Evolutionary conservation across 768 basidiomycete genomes (phyloP), one percentile per base, ranked within the genome.

Genomic region (Strobilomyces dryophilus): DNA sequence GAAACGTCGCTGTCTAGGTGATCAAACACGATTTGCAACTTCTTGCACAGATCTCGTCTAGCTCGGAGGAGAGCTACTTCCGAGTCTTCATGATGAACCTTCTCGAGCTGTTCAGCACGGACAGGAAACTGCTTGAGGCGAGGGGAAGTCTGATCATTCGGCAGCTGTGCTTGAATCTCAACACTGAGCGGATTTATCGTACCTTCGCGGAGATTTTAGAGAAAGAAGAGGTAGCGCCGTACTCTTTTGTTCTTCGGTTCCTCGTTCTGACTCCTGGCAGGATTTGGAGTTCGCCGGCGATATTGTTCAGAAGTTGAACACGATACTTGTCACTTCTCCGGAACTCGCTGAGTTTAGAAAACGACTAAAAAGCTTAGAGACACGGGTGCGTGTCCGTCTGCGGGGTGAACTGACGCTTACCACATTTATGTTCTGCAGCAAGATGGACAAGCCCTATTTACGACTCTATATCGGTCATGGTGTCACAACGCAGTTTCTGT

Each of bases 401-500:
- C 35, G 39, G 17, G 12, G 6, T 27, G 47, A 39, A 18, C 51
- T 39, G 14, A 21, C 11, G n/a, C 46, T 58, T 37, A 65, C 35
- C 21, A 0, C 6, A 35, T 40, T 17, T 3, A 9, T 32, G 17
- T 42, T 39, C 11, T 42, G 24, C 32, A 87, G 84, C 86, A 95
- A 89, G 97, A 99, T 59, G 95, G 95, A 3, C 97, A 98, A 72
- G 90, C 90, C 15, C 69, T 99, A 20, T 99, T 98, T 67, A 91
- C 89, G 11, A 91, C 89, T 0, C 74, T 99, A 4, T 99, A 99
- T 63, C 81, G 92, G 18, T 98, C 94, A 18, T 99, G 97, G 97
- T 98, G 94, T 67, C 97, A 99, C 62, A 98, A 98, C 64, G 90
- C 95, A 1, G 95, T 98, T 40, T 88, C 97, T 0, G 93, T 93